phyloP scores from a whole-genome alignment of 257 asterid species.

The Rubia yunnanensis region DNA sequence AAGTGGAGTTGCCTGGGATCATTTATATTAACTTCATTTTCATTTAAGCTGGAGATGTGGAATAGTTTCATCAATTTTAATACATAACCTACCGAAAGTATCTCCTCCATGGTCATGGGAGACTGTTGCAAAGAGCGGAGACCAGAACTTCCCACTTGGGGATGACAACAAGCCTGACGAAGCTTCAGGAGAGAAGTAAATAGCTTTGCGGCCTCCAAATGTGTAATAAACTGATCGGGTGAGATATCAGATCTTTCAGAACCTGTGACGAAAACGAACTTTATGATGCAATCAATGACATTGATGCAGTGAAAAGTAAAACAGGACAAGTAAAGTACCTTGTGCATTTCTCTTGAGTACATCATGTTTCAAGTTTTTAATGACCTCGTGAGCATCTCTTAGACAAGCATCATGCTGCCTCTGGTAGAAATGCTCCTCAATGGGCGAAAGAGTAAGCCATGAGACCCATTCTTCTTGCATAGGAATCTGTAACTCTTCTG shows the following conservation, averaged over 20 bases:
- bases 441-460: conserved; percentile 81
- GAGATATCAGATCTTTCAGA: conserved; percentile 29
- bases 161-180: conserved; percentile 99
- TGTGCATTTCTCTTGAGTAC: conserved; percentile 32
- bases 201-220: conserved; percentile 80
- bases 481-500: conserved; percentile 81
- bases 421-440: conserved; percentile 89
- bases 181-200: conserved; percentile 93
- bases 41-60: background rate
- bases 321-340: conserved; percentile 34
- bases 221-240: conserved; percentile 54
- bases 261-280: conserved; percentile 27
- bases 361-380: conserved; percentile 56
- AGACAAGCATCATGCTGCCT: conserved; percentile 94
- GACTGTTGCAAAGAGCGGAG: conserved; percentile 83
- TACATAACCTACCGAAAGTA: conserved; percentile 56
- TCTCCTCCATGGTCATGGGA: conserved; percentile 99
- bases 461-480: conserved; percentile 83
- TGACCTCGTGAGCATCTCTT: conserved; percentile 81
- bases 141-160: conserved; percentile 99
- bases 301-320: background rate
- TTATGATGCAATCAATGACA: too few relatives aligned
- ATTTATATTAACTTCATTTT: background rate
- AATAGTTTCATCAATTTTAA: background rate
- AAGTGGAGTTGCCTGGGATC: background rate